Conservation (phyloP, 495 filamentous ascomycete species). For the Talaromyces nanjingensis region DNA sequence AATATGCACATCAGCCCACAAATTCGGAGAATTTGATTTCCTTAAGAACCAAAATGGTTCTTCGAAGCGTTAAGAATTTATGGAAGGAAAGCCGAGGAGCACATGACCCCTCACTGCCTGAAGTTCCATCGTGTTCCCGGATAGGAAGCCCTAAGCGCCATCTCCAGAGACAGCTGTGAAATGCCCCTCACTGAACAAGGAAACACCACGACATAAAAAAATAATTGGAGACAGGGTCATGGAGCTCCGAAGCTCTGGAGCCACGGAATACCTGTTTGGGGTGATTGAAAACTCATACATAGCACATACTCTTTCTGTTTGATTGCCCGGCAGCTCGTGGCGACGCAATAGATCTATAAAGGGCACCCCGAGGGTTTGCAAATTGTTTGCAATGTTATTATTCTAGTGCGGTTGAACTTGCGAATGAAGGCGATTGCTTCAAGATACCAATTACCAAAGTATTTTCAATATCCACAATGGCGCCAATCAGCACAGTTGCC, state of each 20-base stretch:
- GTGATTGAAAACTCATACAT: background rate
- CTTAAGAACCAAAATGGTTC: background rate
- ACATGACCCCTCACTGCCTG: background rate
- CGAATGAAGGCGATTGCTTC: background rate
- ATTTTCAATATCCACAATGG: slow-evolving; percentile 14
- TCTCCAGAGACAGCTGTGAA: slow-evolving; percentile 8
- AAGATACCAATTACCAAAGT: background rate
- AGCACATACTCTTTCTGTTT: background rate
- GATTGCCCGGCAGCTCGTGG: background rate
- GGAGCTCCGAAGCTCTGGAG: background rate
- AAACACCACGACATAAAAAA: background rate
- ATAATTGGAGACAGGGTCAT: background rate
- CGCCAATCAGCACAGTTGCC: slow-evolving; percentile 17
- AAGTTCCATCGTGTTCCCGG: too few relatives aligned
- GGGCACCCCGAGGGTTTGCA: background rate
- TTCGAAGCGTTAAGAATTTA: background rate
- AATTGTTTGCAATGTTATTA: background rate
- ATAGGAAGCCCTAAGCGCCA: slow-evolving; percentile 15
- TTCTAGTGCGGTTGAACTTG: background rate
- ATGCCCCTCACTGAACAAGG: background rate
- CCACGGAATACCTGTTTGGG: background rate
- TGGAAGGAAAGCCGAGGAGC: background rate
- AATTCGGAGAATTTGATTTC: background rate
- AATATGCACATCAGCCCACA: background rate
- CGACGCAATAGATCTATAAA: background rate